Percentiles rank a stretch among this genome's conserved stretches.
phyloP scores from a whole-genome alignment of 257 asterid genomes.

The Verbascum thapsus region DNA sequence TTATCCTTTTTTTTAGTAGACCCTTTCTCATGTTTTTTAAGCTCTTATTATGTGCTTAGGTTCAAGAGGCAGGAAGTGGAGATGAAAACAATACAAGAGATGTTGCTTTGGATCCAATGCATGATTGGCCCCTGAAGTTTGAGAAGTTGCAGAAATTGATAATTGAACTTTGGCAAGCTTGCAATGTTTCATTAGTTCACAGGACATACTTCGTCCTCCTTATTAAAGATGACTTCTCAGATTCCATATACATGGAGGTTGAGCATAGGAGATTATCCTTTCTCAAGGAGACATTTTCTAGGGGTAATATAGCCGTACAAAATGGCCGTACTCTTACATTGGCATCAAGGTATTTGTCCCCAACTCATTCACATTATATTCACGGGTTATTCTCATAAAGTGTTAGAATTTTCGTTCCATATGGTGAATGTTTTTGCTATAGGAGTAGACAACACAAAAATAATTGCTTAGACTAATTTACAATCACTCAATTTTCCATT shows the following conservation, averaged over 20 bases:
- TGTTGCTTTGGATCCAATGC: slow-evolving; percentile 34
- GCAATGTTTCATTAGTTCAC: slow-evolving; percentile 66
- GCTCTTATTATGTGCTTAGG: slow-evolving; percentile 25
- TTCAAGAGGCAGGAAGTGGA: slow-evolving; percentile 32
- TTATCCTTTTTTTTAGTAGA: not conserved
- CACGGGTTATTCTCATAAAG: not conserved
- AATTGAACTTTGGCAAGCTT: slow-evolving; percentile 65
- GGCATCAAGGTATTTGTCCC: slow-evolving; percentile 54
- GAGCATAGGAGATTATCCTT: slow-evolving; percentile 64
- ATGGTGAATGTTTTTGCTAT: not conserved
- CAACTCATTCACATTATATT: not conserved
- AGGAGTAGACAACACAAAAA: not conserved
- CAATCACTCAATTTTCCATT: slow-evolving; percentile 20
- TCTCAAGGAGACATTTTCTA: slow-evolving; percentile 57
- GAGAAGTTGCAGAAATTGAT: slow-evolving; percentile 58
- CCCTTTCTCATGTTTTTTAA: slow-evolving; percentile 1
- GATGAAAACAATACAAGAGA: slow-evolving; percentile 32
- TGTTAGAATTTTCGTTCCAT: not conserved
- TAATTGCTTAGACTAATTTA: slow-evolving; percentile 2
- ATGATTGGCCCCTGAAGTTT: slow-evolving; percentile 59
- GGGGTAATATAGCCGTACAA: slow-evolving; percentile 51
- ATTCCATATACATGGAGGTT: slow-evolving; percentile 76
- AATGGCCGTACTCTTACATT: slow-evolving; percentile 51
- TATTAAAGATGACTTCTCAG: slow-evolving; percentile 55
- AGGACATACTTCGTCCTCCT: slow-evolving; percentile 73